Evolutionary conservation across 2,329 filamentous ascomycete species (phyloP), one percentile per base, ranked within the genome.

Genomic region (Ilyonectria sp.): DNA sequence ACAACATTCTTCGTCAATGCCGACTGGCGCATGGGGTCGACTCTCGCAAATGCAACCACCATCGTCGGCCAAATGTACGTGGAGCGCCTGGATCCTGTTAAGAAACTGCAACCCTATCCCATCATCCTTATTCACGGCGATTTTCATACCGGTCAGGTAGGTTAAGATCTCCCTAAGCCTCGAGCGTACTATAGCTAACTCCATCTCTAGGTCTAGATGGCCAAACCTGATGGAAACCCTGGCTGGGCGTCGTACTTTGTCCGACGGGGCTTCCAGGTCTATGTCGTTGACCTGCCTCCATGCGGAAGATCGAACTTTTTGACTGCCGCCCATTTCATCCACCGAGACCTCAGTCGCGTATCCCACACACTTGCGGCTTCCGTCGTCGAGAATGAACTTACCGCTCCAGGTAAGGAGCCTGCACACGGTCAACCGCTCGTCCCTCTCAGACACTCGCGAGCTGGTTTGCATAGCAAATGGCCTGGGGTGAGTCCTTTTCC

Each of bases 241-340:
- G 85, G 85, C 9, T 87, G 85, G 85, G 82, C 83, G 0, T 80
- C 81, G 0, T 83, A 76, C 59, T 87, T 87, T 53, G 70, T 85
- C 1, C 69, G 70, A 0, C 69, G 78, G 26, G 84, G 84, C 3
- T 83, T 83, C 55, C 75, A 75, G 2, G 81, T 87, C 10, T 85
- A 83, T 65, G 64, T 86, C 8, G 77, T 82, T 6, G 84, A 87
- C 58, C 75, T 84, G 11, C 80, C 84, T 8, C 77, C 77, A 0
- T 78, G 77, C 6, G 84, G 83, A 1, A 80, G 84, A 37, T 80
- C 80, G 2, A 73, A 75, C 29, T 77, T 71, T 44, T 43, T 74
- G 6, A 71, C 68, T 1, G 56, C 52, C 3, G 58, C 61, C 6
- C 71, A 76, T 21, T 74, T 70, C 21, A 75, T 63, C 7, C 58